phyloP scores from a whole-genome alignment of 2,329 filamentous ascomycete genomes.

The Xylaria sp. region DNA sequence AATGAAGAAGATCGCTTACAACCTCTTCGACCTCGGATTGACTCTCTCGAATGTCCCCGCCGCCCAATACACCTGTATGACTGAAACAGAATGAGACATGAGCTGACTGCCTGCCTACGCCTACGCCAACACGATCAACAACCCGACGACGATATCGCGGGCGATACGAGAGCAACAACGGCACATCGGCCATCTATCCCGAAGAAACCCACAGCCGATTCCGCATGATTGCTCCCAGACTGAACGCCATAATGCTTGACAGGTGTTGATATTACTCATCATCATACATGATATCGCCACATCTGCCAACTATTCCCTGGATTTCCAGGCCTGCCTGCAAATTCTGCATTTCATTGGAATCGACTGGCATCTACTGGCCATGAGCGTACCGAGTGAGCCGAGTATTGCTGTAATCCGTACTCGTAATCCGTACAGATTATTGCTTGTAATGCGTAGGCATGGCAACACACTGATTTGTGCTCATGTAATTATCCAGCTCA shows the following conservation, averaged over 20 bases:
- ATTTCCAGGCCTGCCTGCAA: neutral
- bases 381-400: slow-evolving; percentile 1
- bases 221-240: neutral
- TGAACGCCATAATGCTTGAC: neutral
- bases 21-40: neutral
- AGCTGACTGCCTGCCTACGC: neutral
- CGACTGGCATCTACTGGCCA: slow-evolving; percentile 3
- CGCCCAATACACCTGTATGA: neutral
- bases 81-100: neutral
- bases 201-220: neutral
- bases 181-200: neutral
- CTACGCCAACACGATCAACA: neutral
- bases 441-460: neutral
- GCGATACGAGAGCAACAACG: neutral
- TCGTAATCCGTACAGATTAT: neutral
- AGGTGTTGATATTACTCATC: neutral
- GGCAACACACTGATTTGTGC: neutral
- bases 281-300: neutral
- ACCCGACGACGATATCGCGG: neutral
- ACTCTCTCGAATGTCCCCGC: neutral
- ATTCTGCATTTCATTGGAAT: no score
- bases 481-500: slow-evolving; percentile 5
- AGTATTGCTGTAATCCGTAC: neutral
- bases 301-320: slow-evolving; percentile 3
- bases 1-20: neutral